A percentile compares a stretch with the other conserved stretches of the same genome.
Conservation (phyloP, 176 grass and related monocot genomes). For the Avena atlantica region DNA sequence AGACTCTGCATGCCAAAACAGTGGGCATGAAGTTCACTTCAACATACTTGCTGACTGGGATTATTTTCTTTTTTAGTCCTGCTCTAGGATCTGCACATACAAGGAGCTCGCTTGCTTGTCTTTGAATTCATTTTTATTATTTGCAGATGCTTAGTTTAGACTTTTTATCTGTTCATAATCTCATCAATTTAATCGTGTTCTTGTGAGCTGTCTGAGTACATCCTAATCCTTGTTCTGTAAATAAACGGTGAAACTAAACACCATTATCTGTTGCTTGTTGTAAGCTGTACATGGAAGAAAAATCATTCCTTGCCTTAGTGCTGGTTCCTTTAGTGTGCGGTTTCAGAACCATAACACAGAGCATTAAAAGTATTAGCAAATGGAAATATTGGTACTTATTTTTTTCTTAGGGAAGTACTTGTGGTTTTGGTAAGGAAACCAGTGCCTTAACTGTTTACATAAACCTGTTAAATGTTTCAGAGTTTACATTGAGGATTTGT, state of each 20-base stretch:
- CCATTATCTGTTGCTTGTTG: constrained; percentile 11
- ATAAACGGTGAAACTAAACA: constrained; percentile 19
- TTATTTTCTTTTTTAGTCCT: neutral
- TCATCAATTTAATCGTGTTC: constrained; percentile 16
- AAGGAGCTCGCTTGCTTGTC: neutral
- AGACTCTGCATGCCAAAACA: constrained; percentile 17
- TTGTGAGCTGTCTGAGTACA: constrained; percentile 1
- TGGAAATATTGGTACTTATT: neutral
- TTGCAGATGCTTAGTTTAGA: neutral
- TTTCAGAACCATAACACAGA: neutral
- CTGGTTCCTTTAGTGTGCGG: neutral
- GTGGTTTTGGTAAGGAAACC: neutral
- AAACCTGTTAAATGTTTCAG: constrained; percentile 10
- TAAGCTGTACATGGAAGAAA: neutral
- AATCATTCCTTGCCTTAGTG: neutral
- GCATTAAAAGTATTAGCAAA: neutral
- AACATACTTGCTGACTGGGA: neutral
- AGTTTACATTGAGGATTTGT: constrained; percentile 14
- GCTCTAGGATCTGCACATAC: constrained; percentile 20
- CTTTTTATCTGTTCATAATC: constrained; percentile 13
- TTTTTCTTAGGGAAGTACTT: neutral
- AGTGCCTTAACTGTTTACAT: neutral
- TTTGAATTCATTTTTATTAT: constrained; percentile 32
- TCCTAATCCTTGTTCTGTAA: neutral
- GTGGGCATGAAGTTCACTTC: neutral